phyloP scores from a whole-genome alignment of 768 basidiomycete genomes.

The Infundibulicybe gibba region DNA sequence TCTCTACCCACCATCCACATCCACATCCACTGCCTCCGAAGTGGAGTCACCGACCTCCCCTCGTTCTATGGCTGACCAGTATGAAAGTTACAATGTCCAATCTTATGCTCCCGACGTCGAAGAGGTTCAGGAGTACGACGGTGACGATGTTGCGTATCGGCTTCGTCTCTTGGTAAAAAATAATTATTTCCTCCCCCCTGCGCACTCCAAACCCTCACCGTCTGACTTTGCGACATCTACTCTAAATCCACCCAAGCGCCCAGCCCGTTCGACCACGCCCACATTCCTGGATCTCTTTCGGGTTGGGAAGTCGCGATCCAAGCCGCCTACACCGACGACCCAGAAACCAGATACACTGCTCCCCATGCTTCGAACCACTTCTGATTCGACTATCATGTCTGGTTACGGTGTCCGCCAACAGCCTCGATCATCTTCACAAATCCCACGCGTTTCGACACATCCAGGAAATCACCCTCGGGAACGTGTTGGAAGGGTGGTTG shows the following conservation, averaged over 20 bases:
- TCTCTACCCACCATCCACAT: slow-evolving; percentile 72
- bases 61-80: slow-evolving; percentile 46
- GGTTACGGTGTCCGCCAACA: slow-evolving; percentile 26
- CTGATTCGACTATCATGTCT: slow-evolving; percentile 55
- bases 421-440: slow-evolving; percentile 31
- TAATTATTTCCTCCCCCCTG: slow-evolving; percentile 86
- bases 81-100: slow-evolving; percentile 39
- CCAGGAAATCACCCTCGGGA: slow-evolving; percentile 16
- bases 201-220: slow-evolving; percentile 76
- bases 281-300: slow-evolving; percentile 73
- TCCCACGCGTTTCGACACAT: slow-evolving; percentile 29
- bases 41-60: slow-evolving; percentile 67
- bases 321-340: slow-evolving; percentile 48
- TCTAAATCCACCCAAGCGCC: slow-evolving; percentile 39
- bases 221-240: slow-evolving; percentile 51
- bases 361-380: slow-evolving; percentile 60
- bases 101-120: slow-evolving; percentile 46
- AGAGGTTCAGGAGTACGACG: slow-evolving; percentile 49
- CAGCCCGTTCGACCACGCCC: slow-evolving; percentile 38
- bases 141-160: slow-evolving; percentile 83
- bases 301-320: slow-evolving; percentile 63
- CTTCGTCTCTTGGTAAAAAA: slow-evolving; percentile 82
- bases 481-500: slow-evolving; percentile 63
- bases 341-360: slow-evolving; percentile 31
- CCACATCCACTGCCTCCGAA: slow-evolving; percentile 58